A percentile compares a stretch with the other conserved stretches of the same genome.
Evolutionary conservation across 225 moss, liverwort and hornwort species (phyloP).

Genomic region (Pseudoscleropodium purum): DNA sequence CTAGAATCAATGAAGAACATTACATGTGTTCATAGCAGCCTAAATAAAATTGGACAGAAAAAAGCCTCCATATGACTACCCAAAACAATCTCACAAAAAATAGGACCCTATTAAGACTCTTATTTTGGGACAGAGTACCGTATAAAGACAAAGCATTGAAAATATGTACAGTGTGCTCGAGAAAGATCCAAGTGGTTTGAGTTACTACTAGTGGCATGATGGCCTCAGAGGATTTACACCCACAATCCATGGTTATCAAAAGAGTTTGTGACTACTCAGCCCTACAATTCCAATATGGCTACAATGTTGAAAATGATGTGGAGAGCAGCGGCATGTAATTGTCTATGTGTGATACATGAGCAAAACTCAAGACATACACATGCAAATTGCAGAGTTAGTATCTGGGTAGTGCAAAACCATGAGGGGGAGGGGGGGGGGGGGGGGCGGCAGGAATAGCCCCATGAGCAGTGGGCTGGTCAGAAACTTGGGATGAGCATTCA

Average conservation of each 20-base stretch:
- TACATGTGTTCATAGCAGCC: neutral
- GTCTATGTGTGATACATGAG: neutral
- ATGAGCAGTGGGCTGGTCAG: neutral
- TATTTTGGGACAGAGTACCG: neutral
- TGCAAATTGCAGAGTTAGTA: neutral
- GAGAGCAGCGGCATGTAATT: neutral
- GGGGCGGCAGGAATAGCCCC: neutral
- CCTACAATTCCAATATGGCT: neutral
- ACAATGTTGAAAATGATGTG: neutral
- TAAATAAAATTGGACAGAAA: neutral
- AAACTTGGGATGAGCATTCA: conserved; percentile 3
- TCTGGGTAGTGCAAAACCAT: neutral
- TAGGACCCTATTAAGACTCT: too few species aligned
- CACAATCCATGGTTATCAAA: neutral
- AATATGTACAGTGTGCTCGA: neutral
- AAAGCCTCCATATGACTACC: neutral
- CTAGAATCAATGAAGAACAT: neutral
- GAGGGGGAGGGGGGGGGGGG: too few species aligned
- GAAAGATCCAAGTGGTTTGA: neutral
- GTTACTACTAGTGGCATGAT: neutral
- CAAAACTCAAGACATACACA: neutral
- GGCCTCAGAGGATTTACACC: neutral
- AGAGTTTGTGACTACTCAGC: neutral
- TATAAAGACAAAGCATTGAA: neutral
- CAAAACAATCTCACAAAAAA: neutral